Percentiles rank a stretch among this genome's conserved stretches.
These are phyloP conservation scores for Pichia thaimueangensis DNA, from an alignment of 805 yeast species.

Conservation along the genomic window DNA sequence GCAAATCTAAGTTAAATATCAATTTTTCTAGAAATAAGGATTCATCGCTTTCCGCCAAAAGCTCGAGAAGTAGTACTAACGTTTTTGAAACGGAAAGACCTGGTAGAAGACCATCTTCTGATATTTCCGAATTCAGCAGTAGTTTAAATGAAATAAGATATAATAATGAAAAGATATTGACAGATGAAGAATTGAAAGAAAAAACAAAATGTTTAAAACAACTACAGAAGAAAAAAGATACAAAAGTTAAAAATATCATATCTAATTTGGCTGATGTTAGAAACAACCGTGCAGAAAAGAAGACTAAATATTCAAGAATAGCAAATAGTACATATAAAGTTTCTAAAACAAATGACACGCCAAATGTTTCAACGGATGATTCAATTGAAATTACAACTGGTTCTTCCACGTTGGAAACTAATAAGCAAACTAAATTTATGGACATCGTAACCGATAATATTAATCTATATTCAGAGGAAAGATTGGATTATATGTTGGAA, in stretches of 20 bases:
- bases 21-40: no score
- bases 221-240: background rate
- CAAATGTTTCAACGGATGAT: background rate
- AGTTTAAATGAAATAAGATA: background rate
- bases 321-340: background rate
- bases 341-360: background rate
- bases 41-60: background rate
- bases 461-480: constrained; percentile 9
- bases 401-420: background rate
- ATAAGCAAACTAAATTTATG: background rate
- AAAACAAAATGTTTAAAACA: background rate
- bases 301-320: background rate
- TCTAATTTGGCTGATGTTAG: constrained; percentile 2
- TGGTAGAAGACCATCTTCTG: background rate
- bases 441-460: constrained; percentile 6
- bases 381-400: constrained; percentile 3
- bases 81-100: background rate
- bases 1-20: no score
- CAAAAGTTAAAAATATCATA: background rate
- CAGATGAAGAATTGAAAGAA: background rate
- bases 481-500: constrained; percentile 20
- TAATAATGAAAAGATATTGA: background rate
- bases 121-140: constrained; percentile 5
- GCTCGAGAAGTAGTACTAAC: background rate
- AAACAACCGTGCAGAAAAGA: background rate